Evolutionary conservation across 1,284 basidiomycete genomes (phyloP).

Genomic region (Rhodotorula sp.): DNA sequence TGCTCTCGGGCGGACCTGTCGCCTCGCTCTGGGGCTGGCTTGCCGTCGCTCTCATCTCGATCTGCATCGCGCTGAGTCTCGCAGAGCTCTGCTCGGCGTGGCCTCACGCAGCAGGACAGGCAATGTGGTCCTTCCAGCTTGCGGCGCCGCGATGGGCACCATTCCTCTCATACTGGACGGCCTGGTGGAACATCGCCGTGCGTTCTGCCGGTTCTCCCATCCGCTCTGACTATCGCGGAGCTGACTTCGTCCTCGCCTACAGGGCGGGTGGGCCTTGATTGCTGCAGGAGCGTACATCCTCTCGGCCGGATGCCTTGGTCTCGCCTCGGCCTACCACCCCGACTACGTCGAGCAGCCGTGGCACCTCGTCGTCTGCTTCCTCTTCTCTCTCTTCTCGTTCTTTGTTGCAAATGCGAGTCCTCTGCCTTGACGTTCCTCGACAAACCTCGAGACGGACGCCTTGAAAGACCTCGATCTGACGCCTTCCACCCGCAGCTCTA

Average conservation of each 20-base stretch:
- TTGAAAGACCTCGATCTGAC: not conserved
- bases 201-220: not conserved
- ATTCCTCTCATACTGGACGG: slow-evolving; percentile 12
- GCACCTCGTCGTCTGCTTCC: slow-evolving; percentile 20
- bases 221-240: not conserved
- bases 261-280: slow-evolving; percentile 13
- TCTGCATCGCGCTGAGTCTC: slow-evolving; percentile 9
- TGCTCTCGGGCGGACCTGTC: slow-evolving; percentile 10
- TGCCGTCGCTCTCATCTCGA: slow-evolving; percentile 5
- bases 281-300: slow-evolving; percentile 22
- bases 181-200: slow-evolving; percentile 13
- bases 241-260: not conserved
- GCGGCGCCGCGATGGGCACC: slow-evolving; percentile 15
- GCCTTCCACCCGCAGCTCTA: slow-evolving; percentile 13
- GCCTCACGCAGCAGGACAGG: slow-evolving; percentile 27
- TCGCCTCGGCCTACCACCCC: slow-evolving; percentile 14
- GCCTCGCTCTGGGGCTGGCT: slow-evolving; percentile 26
- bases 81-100: slow-evolving; percentile 28
- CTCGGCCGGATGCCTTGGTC: slow-evolving; percentile 2
- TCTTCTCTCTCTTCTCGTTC: slow-evolving; percentile 13
- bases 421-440: not conserved
- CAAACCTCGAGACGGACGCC: not conserved
- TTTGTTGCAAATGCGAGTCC: slow-evolving; percentile 15
- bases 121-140: slow-evolving; percentile 18
- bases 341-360: slow-evolving; percentile 7